Base-by-base conservation (phyloP, 345 rosid genomes). In the Syzygium jambos region DNA sequence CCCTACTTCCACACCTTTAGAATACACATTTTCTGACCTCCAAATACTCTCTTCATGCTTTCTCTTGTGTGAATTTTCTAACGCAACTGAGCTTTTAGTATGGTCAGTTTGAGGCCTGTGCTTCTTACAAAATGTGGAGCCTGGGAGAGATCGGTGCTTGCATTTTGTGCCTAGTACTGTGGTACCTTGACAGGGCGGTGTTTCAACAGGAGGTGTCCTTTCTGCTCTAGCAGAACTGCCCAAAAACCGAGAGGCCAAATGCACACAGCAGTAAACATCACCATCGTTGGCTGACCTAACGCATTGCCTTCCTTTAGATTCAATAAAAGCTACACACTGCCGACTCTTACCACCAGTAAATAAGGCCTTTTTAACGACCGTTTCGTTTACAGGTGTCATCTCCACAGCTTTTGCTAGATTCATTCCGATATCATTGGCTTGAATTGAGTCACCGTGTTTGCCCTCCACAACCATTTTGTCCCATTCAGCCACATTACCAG, bases 281-380 rank as follows among this genome's bases (percentile, higher is more conserved):
- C 99, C 98, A 51, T 98, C 99, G 78, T 98, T 98, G 46, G 99
- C 99, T 94, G 97, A 96, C 93, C 99, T 96, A 89, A 96, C 98
- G 85, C 99, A 98, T 90, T 95, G 98, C 86, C 99, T 95, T 91
- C 98, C 98, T 89, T 98, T 98, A 0, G 98, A 90, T 90, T 98
- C 98, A 85, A 98, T 96, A 90, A 93, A 98, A 78, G 99, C 99
- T 89, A 88, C 88, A 88, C 99, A 98, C 87, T 95, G 99, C 83
- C 95, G 94, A 89, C 94, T 96, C 91, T 93, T 96, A 88, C 89
- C 93, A 80, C 95, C 95, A 85, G 89, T 85, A 88, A 93, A 97
- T 87, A 91, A 27, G 14, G 91, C 88, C 91, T 88, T 94, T 92
- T 80, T 92, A 91, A 87, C 68, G 86, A 85, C 87, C 41, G 86